Percentiles rank a stretch among this genome's conserved stretches.
phyloP scores from a whole-genome alignment of 2,329 filamentous ascomycete species.

The Colletotrichum aenigma region DNA sequence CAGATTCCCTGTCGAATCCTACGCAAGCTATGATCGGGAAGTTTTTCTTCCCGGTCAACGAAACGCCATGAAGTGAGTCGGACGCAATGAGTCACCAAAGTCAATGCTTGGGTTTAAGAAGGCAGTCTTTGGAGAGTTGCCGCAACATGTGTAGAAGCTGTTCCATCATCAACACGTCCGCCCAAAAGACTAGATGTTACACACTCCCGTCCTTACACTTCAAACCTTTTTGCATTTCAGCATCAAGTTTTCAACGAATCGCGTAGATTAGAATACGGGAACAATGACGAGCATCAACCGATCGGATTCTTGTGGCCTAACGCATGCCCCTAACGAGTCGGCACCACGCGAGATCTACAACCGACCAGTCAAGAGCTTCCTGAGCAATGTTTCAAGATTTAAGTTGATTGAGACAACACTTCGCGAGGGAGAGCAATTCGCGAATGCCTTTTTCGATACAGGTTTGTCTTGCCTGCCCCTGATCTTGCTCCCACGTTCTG shows the following conservation, averaged over 20 bases:
- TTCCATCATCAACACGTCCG: not conserved
- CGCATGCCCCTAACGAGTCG: not conserved
- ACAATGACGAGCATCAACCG: not conserved
- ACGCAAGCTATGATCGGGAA: not conserved
- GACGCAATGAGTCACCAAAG: not conserved
- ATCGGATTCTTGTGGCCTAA: not conserved
- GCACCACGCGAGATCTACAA: slow-evolving; percentile 27
- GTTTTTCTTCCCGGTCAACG: not conserved
- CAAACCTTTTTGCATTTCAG: not conserved
- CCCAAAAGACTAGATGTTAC: not conserved
- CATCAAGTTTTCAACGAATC: not conserved
- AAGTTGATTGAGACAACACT: slow-evolving; percentile 76
- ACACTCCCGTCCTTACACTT: not conserved
- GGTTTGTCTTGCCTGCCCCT: slow-evolving; percentile 23
- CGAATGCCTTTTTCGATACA: slow-evolving; percentile 79
- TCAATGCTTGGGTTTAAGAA: not conserved
- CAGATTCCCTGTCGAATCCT: not conserved
- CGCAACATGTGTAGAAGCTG: not conserved
- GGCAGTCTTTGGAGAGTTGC: not conserved
- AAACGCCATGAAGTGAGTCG: not conserved
- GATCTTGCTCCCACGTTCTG: no score
- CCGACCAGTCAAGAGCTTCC: slow-evolving; percentile 71
- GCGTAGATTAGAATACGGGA: not conserved
- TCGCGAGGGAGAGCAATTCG: slow-evolving; percentile 83
- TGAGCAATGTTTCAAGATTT: slow-evolving; percentile 71